Percentiles rank a stretch among this genome's conserved stretches.
Conservation (phyloP, 139 green algal genomes). For the Chlorella sorokiniana region DNA sequence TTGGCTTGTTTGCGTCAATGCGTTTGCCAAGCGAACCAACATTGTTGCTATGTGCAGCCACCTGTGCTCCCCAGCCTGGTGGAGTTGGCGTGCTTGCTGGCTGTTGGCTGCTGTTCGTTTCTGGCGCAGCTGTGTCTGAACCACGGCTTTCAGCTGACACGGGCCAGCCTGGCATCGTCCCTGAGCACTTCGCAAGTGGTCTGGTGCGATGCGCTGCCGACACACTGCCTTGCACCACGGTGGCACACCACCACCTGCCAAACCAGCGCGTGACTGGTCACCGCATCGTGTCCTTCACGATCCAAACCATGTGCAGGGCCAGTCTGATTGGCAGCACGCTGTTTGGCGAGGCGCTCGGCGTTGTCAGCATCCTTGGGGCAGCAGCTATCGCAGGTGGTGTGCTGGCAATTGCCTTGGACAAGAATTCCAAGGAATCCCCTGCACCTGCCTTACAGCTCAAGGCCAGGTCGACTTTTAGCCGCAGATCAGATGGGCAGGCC, state of each 20-base stretch:
- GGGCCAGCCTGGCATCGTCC: slow-evolving; percentile 41
- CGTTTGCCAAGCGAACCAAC: too few relatives aligned
- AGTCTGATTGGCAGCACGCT: slow-evolving; percentile 29
- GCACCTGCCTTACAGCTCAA: too few relatives aligned
- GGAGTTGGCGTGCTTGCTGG: slow-evolving; percentile 31
- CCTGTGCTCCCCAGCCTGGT: background rate
- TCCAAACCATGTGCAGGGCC: too few relatives aligned
- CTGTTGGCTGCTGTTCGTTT: slow-evolving; percentile 43
- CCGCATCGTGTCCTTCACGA: too few relatives aligned
- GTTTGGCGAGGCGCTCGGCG: slow-evolving; percentile 26
- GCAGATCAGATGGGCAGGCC: too few relatives aligned
- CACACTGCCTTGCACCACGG: too few relatives aligned
- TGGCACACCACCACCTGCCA: too few relatives aligned
- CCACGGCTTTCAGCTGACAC: slow-evolving; percentile 60
- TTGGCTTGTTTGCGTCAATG: too few relatives aligned
- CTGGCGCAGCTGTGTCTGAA: slow-evolving; percentile 55
- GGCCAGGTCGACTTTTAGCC: too few relatives aligned
- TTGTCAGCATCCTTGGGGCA: slow-evolving; percentile 15
- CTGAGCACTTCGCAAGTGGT: slow-evolving; percentile 48
- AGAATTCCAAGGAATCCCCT: background rate
- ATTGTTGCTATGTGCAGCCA: slow-evolving; percentile 16
- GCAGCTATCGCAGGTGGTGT: slow-evolving; percentile 38
- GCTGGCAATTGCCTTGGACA: slow-evolving; percentile 28
- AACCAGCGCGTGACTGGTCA: too few relatives aligned
- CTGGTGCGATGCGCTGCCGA: background rate